Conservation (phyloP, 805 yeast species). For the Kuraishia ogatae region DNA sequence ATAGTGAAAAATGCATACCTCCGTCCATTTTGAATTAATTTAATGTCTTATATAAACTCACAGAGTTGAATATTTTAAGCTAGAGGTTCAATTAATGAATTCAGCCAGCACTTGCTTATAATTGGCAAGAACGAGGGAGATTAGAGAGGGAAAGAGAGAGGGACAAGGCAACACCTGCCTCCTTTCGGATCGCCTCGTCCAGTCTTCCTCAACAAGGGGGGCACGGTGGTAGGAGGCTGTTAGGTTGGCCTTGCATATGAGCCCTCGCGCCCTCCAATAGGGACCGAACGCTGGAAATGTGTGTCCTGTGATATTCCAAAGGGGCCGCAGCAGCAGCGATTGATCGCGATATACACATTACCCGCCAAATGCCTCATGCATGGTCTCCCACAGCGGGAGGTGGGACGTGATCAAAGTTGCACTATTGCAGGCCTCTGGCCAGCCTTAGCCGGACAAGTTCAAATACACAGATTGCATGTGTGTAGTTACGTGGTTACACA, state of each 20-base stretch:
- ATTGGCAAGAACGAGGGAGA: constrained; percentile 10
- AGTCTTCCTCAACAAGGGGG: neutral
- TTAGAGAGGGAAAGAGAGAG: constrained; percentile 7
- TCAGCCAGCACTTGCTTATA: neutral
- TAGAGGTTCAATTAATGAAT: neutral
- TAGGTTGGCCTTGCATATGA: neutral
- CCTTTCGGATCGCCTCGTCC: neutral
- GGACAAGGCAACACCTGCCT: neutral
- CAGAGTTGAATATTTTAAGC: neutral
- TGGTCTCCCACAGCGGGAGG: neutral
- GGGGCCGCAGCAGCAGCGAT: neutral
- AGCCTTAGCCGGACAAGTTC: too few relatives aligned
- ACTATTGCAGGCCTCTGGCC: too few relatives aligned
- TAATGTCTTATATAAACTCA: constrained; percentile 4
- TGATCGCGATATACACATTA: neutral
- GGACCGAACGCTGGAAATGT: neutral
- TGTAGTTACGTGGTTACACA: neutral
- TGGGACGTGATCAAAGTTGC: too few relatives aligned
- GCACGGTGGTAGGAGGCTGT: neutral
- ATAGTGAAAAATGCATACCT: constrained; percentile 32
- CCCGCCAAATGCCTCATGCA: neutral
- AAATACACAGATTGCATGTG: neutral
- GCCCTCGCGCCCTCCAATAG: neutral
- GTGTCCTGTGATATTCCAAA: neutral
- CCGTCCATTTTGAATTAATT: constrained; percentile 42